Evolutionary conservation across 2,329 filamentous ascomycete genomes (phyloP).

Genomic region (Botryotinia narcissicola): DNA sequence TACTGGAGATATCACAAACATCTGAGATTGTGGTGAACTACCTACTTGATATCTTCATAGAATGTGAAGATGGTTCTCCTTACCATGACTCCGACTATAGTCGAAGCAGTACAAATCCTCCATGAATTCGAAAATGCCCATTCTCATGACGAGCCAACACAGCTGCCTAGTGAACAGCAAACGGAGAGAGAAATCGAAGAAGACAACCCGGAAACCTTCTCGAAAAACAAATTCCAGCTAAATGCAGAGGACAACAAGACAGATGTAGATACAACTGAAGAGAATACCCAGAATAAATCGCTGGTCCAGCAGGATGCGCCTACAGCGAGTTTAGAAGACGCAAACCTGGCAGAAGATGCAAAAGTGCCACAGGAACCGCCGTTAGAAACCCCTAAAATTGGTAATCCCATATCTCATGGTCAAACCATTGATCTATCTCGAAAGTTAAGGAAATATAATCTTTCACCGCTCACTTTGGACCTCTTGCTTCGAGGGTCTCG

Average conservation of each 20-base stretch:
- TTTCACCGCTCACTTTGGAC: slow-evolving; percentile 56
- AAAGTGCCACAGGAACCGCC: slow-evolving; percentile 44
- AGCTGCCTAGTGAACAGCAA: neutral
- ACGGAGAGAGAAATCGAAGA: neutral
- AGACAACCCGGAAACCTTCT: neutral
- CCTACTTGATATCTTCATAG: neutral
- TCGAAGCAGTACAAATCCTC: slow-evolving; percentile 55
- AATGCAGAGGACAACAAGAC: neutral
- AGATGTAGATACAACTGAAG: neutral
- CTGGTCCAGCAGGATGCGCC: neutral
- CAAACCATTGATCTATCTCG: slow-evolving; percentile 65
- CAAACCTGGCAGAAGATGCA: neutral
- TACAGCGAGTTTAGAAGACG: neutral
- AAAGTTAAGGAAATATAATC: slow-evolving; percentile 43
- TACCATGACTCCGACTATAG: slow-evolving; percentile 69
- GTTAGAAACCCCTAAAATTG: slow-evolving; percentile 46
- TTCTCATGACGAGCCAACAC: neutral
- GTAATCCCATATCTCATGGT: slow-evolving; percentile 68
- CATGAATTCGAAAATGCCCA: slow-evolving; percentile 24
- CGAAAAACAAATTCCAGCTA: neutral
- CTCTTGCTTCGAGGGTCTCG: slow-evolving; percentile 67
- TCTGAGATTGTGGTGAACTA: neutral
- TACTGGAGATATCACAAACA: neutral
- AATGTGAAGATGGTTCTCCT: slow-evolving; percentile 65
- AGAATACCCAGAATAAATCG: neutral